A percentile compares a stretch with the other conserved stretches of the same genome.
phyloP scores from a whole-genome alignment of 306 rosid genomes.

The Quercus parvula region DNA sequence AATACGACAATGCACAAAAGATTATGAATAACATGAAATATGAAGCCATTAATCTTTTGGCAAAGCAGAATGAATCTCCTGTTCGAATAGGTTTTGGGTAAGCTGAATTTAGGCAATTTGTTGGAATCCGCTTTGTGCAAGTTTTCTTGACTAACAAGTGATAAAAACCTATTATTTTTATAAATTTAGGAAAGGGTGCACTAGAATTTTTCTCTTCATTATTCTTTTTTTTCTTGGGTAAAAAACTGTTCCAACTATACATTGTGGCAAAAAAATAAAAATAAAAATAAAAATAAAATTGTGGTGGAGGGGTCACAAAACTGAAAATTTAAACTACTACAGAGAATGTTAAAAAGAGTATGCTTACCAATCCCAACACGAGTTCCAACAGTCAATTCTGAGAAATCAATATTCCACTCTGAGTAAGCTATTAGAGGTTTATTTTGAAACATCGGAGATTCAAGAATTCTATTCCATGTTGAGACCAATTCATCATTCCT shows the following conservation, averaged over 20 bases:
- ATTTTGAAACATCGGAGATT: slow-evolving; percentile 64
- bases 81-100: no score
- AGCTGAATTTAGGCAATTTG: no score
- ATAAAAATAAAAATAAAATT: no score
- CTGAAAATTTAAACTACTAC: background rate
- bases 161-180: background rate
- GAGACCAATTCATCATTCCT: slow-evolving; percentile 60
- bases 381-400: slow-evolving; percentile 87
- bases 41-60: background rate
- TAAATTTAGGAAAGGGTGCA: background rate
- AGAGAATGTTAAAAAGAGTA: slow-evolving; percentile 6
- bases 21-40: background rate
- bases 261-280: no score
- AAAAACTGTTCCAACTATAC: background rate
- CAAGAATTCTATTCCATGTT: slow-evolving; percentile 84
- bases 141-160: background rate
- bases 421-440: slow-evolving; percentile 78
- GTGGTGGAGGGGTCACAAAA: no score
- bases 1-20: background rate
- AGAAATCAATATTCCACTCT: slow-evolving; percentile 91
- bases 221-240: background rate
- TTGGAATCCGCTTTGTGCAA: no score
- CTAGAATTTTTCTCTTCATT: background rate
- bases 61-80: background rate
- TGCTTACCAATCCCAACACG: slow-evolving; percentile 95